Evolutionary conservation across 306 rosid genomes (phyloP).

Genomic region (Prunus padus): DNA sequence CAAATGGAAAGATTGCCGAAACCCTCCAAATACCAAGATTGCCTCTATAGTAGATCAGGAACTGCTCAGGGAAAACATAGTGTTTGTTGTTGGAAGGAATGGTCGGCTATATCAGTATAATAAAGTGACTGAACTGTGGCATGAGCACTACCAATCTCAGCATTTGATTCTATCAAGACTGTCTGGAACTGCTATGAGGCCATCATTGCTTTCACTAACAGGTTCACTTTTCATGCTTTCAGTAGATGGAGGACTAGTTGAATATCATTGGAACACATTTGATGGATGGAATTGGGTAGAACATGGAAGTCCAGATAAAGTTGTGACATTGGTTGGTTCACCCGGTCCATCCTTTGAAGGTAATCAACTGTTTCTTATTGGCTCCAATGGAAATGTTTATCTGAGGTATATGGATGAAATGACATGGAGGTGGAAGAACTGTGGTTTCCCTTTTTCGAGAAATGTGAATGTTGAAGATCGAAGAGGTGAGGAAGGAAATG

Average conservation of each 20-base stretch:
- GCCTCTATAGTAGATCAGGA: slow-evolving; percentile 77
- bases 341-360: slow-evolving; percentile 84
- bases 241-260: slow-evolving; percentile 80
- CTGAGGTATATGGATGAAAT: slow-evolving; percentile 63
- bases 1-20: slow-evolving; percentile 84
- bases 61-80: slow-evolving; percentile 72
- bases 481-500: slow-evolving; percentile 21
- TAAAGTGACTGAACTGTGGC: slow-evolving; percentile 86
- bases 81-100: slow-evolving; percentile 72
- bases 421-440: slow-evolving; percentile 85
- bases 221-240: slow-evolving; percentile 92
- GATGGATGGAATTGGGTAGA: slow-evolving; percentile 94
- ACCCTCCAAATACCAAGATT: slow-evolving; percentile 59
- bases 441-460: slow-evolving; percentile 55
- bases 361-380: slow-evolving; percentile 68
- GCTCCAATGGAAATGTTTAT: slow-evolving; percentile 87
- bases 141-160: slow-evolving; percentile 86
- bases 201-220: slow-evolving; percentile 49
- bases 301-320: slow-evolving; percentile 83
- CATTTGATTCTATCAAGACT: slow-evolving; percentile 72
- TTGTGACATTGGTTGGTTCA: slow-evolving; percentile 58
- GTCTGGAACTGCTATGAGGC: slow-evolving; percentile 74
- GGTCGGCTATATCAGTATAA: slow-evolving; percentile 88
- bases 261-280: slow-evolving; percentile 72
- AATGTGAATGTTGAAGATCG: slow-evolving; percentile 31